Base-by-base conservation (phyloP, 148 eudicot genomes). In the Rhododendron henanense region DNA sequence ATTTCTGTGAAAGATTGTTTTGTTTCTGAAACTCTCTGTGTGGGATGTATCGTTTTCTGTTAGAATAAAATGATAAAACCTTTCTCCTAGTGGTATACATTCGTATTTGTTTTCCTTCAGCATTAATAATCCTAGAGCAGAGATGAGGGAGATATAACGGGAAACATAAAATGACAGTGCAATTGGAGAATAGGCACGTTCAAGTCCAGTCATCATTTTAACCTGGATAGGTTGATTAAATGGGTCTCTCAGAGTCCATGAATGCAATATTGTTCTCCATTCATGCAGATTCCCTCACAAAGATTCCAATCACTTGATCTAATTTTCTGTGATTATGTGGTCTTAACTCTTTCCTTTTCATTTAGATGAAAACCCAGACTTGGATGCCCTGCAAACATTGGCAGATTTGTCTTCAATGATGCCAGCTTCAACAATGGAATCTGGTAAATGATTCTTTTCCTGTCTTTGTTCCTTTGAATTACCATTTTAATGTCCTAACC, bases 301-400 rank as follows among this genome's bases (percentile, higher is more conserved):
- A n/a, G 81, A 78, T 10, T n/a, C 35, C 23, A 79, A 79, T 35
- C 0, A 35, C 74, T 59, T 39, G 84, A 61, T 82, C 48, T 21
- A 57, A 28, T 35, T 82, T 82, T 59, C 33, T 47, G 57, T 48
- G 67, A 37, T 59, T 48, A 4, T n/a, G 81, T 48, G 65, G 39
- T 31, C 53, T 44, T 10, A 44, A 41, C 53, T 78, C 53, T 44
- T 78, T 23, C 53, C 50, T 83, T 67, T 78, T 83, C 79, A 65
- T 83, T 19, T 79, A 96, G 98, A 94, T 91, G 96, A 94, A 89
- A 89, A 71, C 85, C 87, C 92, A 83, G 93, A 92, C 31, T 93
- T 96, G 85, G 98, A 93, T 87, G 98, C 96, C 59, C 88, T 96
- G 90, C 94, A 96, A 86, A 91, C 98, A 69, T 89, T 96, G 87